Evolutionary conservation across 768 basidiomycete species (phyloP).

Genomic region (Leccinum olivaceopallidum): DNA sequence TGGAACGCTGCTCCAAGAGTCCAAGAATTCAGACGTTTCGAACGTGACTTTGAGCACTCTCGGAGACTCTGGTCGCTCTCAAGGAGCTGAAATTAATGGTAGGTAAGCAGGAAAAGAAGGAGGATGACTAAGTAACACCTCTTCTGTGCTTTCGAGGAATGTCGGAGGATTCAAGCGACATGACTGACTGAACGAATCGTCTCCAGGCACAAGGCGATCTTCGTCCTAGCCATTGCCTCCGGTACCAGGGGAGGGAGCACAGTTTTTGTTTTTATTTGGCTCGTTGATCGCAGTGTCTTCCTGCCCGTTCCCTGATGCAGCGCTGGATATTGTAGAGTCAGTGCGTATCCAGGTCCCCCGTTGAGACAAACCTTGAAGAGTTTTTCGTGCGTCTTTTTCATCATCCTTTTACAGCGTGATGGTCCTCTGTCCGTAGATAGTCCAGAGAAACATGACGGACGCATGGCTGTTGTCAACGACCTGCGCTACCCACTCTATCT

Average conservation of each 20-base stretch:
- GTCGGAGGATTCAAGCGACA: no score
- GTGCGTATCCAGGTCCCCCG: not conserved
- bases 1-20: no score
- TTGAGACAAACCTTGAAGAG: not conserved
- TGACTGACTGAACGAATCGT: no score
- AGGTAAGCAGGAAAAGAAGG: not conserved
- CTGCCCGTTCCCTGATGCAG: not conserved
- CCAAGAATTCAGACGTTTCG: constrained; percentile 30
- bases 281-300: not conserved
- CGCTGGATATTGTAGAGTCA: not conserved
- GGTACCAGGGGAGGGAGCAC: not conserved
- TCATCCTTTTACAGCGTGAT: not conserved
- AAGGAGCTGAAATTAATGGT: constrained; percentile 52
- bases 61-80: constrained; percentile 56
- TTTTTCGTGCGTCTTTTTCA: not conserved
- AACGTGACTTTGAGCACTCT: constrained; percentile 52
- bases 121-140: no score
- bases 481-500: constrained; percentile 33
- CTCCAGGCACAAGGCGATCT: not conserved
- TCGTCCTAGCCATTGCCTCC: not conserved
- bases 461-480: constrained; percentile 33
- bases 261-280: not conserved
- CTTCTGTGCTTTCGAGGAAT: no score
- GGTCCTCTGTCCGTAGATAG: constrained; percentile 7
- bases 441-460: constrained; percentile 27